Base-by-base conservation (phyloP, 2,329 filamentous ascomycete species). In the Ophidiomyces ophidiicola region DNA sequence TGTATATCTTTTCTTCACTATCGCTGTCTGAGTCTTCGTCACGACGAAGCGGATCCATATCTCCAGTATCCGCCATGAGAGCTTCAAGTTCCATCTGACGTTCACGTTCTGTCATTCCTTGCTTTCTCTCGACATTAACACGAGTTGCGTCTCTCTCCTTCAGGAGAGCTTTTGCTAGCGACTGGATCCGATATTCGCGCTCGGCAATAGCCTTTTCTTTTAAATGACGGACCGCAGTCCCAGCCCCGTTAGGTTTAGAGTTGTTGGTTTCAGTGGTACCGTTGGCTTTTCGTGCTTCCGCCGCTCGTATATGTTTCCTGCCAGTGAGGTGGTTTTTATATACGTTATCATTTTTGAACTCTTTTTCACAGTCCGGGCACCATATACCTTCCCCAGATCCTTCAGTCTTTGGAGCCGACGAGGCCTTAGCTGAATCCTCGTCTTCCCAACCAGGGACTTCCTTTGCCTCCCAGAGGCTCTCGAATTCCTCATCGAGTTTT, bases 21-120 rank as follows among this genome's bases (percentile, higher is more conserved):
- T 80, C 82, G 0, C 85, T 81, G 7, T 76, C 76, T 0, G 66
- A 63, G 11, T 76, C 76, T 1, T 67, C 63, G 1, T 71, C 71
- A 5, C 72, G 71, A 3, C 53, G 48, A 52, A 62, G 41, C 50
- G 59, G 48, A 17, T 49, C 43, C 12, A 59, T 51, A 12, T 70
- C 70, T 0, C 63, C 59, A 21, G 70, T 64, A 49, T 81, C 76
- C 0, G 73, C 71, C 59, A 87, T 84, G 10, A 94, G 66, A 31
- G 87, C 86, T 39, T 94, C 87, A 8, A 94, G 72, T 58, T 98
- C 92, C 61, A 93, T 84, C 54, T 92, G 82, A 10, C 90, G 80
- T 60, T 98, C 90, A 21, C 86, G 79, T 56, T 96, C 88, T 2
- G 90, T 98, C 86, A 98, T 94, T 48, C 88, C 88, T 58, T 92